phyloP scores from a whole-genome alignment of 768 basidiomycete genomes.

The Ramaria rubella region DNA sequence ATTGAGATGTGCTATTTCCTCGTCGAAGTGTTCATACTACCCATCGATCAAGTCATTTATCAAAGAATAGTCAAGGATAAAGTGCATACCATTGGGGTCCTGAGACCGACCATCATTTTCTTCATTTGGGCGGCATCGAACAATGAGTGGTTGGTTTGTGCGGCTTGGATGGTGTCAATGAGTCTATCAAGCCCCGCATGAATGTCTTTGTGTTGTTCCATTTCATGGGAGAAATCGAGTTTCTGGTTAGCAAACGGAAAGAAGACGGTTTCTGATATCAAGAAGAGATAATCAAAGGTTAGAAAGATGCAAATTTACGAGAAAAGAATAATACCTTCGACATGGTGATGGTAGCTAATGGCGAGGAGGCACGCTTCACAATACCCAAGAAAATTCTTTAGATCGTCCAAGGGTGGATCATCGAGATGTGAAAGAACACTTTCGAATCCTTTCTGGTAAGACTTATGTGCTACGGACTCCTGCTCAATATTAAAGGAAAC shows the following conservation, averaged over 20 bases:
- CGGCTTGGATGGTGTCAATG: slow-evolving; percentile 19
- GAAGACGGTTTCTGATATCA: slow-evolving; percentile 22
- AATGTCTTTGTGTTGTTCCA: slow-evolving; percentile 31
- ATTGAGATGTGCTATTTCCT: slow-evolving; percentile 31
- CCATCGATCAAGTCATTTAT: not conserved
- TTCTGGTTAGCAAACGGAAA: slow-evolving; percentile 32
- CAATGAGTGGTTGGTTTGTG: slow-evolving; percentile 21
- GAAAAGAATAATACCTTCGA: slow-evolving; percentile 21
- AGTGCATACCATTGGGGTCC: slow-evolving; percentile 27
- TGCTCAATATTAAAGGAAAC: not conserved
- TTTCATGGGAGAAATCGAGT: slow-evolving; percentile 33
- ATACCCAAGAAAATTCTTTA: slow-evolving; percentile 36
- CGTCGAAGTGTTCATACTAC: slow-evolving; percentile 31
- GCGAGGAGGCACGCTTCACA: slow-evolving; percentile 32
- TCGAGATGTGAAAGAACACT: slow-evolving; percentile 30
- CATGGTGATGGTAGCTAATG: slow-evolving; percentile 31
- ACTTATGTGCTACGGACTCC: slow-evolving; percentile 26
- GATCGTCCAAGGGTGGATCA: slow-evolving; percentile 29
- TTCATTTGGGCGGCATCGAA: slow-evolving; percentile 28
- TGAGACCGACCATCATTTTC: slow-evolving; percentile 23
- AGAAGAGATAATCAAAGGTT: not conserved
- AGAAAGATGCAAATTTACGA: not conserved
- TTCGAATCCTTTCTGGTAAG: slow-evolving; percentile 33
- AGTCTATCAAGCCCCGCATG: slow-evolving; percentile 26
- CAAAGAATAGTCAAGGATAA: not conserved